phyloP scores from a whole-genome alignment of 192 early-diverging fungal genomes.

The Globomyces pollinis-pini region DNA sequence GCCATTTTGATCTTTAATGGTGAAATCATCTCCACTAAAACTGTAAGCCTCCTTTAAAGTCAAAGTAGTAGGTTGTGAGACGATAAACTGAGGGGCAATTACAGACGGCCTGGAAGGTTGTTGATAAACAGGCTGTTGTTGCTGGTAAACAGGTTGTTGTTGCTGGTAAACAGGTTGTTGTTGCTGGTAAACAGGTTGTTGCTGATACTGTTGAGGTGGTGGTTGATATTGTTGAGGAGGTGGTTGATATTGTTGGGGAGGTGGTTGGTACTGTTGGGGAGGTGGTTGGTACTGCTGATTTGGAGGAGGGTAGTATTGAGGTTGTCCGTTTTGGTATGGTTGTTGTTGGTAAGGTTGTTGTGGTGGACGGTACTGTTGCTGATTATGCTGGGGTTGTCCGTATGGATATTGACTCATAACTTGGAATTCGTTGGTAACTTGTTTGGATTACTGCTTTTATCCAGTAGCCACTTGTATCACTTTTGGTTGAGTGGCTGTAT shows the following conservation, averaged over 20 bases:
- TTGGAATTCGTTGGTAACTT: too few relatives aligned
- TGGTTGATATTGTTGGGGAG: neutral
- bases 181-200: neutral
- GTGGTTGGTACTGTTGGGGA: neutral
- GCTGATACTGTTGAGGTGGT: neutral
- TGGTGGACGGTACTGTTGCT: too few relatives aligned
- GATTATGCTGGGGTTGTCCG: too few relatives aligned
- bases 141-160: neutral
- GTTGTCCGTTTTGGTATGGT: too few relatives aligned
- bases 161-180: neutral
- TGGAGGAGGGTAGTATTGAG: too few relatives aligned
- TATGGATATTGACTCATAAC: too few relatives aligned
- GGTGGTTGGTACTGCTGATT: too few relatives aligned
- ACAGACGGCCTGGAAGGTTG: neutral
- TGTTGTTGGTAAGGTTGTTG: too few relatives aligned
- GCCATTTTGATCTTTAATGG: neutral
- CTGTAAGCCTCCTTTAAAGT: conserved; percentile 2
- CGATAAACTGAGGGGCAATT: neutral
- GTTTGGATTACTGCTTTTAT: too few relatives aligned
- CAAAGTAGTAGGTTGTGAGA: neutral
- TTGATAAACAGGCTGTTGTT: neutral
- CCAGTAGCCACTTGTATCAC: too few relatives aligned
- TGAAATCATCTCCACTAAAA: conserved; percentile 10
- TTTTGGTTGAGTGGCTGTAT: too few relatives aligned
- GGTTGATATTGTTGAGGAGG: neutral